Base-by-base conservation (phyloP, 495 filamentous ascomycete species). In the Elaphomyces granulatus region DNA sequence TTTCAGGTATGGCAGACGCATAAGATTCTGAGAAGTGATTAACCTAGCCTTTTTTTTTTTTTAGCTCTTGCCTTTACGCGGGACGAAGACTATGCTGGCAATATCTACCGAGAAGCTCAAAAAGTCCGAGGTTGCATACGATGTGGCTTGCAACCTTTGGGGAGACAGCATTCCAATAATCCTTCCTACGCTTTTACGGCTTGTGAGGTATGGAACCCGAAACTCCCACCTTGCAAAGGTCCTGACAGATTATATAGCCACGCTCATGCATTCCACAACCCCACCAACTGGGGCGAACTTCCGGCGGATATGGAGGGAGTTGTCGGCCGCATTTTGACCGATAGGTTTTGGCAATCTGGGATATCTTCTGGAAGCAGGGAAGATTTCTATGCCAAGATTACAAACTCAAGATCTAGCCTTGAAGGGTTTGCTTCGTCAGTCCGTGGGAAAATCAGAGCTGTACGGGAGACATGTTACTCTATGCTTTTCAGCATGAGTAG, bases 321-420 rank as follows among this genome's bases (percentile, higher is more conserved):
- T 12, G 78, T 94, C 20, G 74, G 74, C 21, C 76, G 83, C 4
- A 83, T 95, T 34, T 63, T 99, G 14, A 93, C 86, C 1, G 90
- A 99, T 61, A 80, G 90, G 17, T 96, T 99, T 52, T 99, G 90
- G 90, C 90, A 99, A 70, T 82, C 88, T 12, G 90, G 90, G 12
- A 99, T 99, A 31, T 95, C 90, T 0, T 81, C 72, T 45, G 90
- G 93, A 18, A 95, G 81, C 47, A 81, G 86, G 48, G 90, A 96
- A 38, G 86, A 94, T 23, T 99, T 99, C 52, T 96, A 94, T 58
- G 83, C 90, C 32, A 73, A 80, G 32, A 87, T 99, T 20, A 77
- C 80, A 8, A 77, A 80, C 17, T 95, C 93, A 26, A 90, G 84
- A 60, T 69, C 71, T 34, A 93, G 87, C 0, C 70, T 94, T 30